phyloP scores from a whole-genome alignment of 164 flowering plant species.

The Magnolia officinalis region DNA sequence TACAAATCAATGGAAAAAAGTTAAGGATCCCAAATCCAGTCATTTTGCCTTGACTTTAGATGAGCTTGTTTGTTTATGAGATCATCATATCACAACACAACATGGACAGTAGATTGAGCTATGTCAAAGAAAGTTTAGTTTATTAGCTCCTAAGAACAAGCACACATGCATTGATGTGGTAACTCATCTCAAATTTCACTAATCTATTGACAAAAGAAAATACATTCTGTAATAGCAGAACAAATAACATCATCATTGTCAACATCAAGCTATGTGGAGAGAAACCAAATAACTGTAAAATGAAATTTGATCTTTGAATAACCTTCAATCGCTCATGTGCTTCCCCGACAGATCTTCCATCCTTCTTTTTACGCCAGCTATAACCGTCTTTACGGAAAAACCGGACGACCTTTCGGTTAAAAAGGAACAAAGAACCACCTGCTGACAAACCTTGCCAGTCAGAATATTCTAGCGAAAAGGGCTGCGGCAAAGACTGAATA shows the following conservation, averaged over 20 bases:
- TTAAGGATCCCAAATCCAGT: too few species aligned
- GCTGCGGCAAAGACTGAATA: neutral
- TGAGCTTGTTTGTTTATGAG: too few species aligned
- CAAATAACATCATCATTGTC: neutral
- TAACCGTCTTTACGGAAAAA: conserved; percentile 89
- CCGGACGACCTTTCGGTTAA: conserved; percentile 77
- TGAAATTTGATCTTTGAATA: conserved; percentile 7
- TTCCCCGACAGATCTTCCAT: conserved; percentile 86
- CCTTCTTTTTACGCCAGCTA: conserved; percentile 87
- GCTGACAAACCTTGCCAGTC: conserved; percentile 13
- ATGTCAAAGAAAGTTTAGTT: neutral
- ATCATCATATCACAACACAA: too few species aligned
- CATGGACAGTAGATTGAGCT: too few species aligned
- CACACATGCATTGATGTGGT: neutral
- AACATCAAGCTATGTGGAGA: neutral
- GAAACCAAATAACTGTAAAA: neutral
- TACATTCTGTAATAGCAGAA: neutral
- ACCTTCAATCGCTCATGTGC: conserved; percentile 98
- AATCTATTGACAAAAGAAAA: neutral
- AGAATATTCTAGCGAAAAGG: neutral
- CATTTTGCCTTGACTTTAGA: too few species aligned
- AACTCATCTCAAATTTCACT: neutral
- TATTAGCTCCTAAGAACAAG: neutral
- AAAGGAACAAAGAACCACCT: conserved; percentile 95
- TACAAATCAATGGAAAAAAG: too few species aligned